phyloP scores from a whole-genome alignment of 2,329 filamentous ascomycete genomes.

The Aspergillus glaucus region DNA sequence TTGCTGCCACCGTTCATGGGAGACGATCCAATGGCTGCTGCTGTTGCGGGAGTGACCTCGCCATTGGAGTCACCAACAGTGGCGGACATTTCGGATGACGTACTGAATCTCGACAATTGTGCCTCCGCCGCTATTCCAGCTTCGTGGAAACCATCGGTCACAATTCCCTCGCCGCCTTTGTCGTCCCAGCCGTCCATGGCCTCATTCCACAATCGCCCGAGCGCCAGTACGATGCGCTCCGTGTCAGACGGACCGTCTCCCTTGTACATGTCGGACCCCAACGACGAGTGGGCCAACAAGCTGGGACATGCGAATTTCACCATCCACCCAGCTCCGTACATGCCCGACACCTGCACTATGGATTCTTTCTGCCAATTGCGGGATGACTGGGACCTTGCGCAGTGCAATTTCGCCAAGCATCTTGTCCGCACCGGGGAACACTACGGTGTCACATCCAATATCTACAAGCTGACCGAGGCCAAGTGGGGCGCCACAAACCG shows the following conservation, averaged over 20 bases:
- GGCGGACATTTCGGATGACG: constrained; percentile 49
- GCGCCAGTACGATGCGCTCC: constrained; percentile 38
- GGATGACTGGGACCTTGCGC: constrained; percentile 74
- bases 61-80: constrained; percentile 82
- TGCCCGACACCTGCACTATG: constrained; percentile 56
- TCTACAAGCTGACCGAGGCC: constrained; percentile 74
- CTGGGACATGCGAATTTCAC: constrained; percentile 92
- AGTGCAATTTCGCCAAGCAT: constrained; percentile 83
- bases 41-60: constrained; percentile 59
- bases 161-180: constrained; percentile 62
- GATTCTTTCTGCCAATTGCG: constrained; percentile 60
- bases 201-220: constrained; percentile 56
- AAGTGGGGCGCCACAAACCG: constrained; percentile 82
- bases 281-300: constrained; percentile 76
- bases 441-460: constrained; percentile 83
- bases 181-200: constrained; percentile 71
- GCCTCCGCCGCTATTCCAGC: constrained; percentile 35
- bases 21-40: constrained; percentile 42
- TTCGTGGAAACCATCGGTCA: constrained; percentile 34
- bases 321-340: constrained; percentile 75
- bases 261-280: constrained; percentile 57
- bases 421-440: constrained; percentile 82
- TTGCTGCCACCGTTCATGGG: constrained; percentile 76
- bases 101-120: constrained; percentile 33
- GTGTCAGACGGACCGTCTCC: constrained; percentile 44